Conservation (phyloP, 139 green algal genomes). For the Desmodesmus armatus region DNA sequence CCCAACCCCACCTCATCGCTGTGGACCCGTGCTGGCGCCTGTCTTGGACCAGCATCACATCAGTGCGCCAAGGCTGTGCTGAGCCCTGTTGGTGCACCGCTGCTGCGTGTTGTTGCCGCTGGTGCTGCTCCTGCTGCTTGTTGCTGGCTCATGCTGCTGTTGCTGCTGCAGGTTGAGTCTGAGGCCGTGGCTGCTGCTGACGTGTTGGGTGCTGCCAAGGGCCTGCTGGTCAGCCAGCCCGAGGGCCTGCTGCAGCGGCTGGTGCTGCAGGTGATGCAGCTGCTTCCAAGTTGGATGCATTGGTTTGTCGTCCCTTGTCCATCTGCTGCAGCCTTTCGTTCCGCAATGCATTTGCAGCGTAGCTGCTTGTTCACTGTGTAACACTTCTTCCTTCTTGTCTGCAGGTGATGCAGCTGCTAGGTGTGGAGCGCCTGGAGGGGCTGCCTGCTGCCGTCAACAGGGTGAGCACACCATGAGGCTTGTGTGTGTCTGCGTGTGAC, state of each 20-base stretch:
- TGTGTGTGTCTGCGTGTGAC: not conserved
- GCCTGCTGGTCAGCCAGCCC: conserved; percentile 46
- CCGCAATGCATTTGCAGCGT: too few relatives aligned
- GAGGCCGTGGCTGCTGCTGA: conserved; percentile 39
- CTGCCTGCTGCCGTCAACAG: conserved; percentile 60
- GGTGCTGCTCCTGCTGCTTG: too few relatives aligned
- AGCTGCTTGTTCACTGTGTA: too few relatives aligned
- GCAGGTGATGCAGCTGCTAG: conserved; percentile 61
- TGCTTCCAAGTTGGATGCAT: not conserved
- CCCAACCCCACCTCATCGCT: too few relatives aligned
- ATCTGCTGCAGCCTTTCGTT: too few relatives aligned
- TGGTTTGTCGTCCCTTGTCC: too few relatives aligned
- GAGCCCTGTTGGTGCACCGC: not conserved
- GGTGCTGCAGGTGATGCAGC: conserved; percentile 57
- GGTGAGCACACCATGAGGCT: conserved; percentile 46
- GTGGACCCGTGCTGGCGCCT: not conserved
- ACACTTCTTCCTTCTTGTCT: too few relatives aligned
- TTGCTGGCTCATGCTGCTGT: not conserved
- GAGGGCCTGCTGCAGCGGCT: conserved; percentile 59
- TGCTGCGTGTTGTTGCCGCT: too few relatives aligned
- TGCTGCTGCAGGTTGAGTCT: conserved; percentile 42
- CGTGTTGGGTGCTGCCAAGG: conserved; percentile 49
- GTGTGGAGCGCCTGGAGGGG: conserved; percentile 45
- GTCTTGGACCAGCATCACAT: not conserved
- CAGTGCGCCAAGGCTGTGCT: not conserved